phyloP scores from a whole-genome alignment of 1,139 yeast genomes.

The Zygosaccharomyces sapae region DNA sequence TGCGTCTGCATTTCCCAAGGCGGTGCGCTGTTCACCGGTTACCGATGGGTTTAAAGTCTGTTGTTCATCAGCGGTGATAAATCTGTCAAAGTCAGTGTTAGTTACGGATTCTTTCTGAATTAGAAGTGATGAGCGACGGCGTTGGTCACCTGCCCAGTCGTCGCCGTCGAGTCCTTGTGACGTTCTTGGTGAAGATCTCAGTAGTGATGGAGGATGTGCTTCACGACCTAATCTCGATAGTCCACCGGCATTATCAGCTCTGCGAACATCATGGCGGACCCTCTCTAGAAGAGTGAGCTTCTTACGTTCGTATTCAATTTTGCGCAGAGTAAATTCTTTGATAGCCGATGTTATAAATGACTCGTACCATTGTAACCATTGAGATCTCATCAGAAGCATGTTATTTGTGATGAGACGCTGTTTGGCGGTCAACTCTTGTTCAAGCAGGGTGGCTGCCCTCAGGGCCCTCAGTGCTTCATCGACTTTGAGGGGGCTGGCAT shows the following conservation, averaged over 20 bases:
- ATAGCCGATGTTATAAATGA: conserved; percentile 50
- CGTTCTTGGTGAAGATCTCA: conserved; percentile 46
- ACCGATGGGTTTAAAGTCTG: conserved; percentile 39
- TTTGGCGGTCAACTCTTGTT: conserved; percentile 68
- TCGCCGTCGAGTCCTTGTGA: conserved; percentile 21
- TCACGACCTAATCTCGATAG: conserved; percentile 77
- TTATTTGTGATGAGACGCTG: conserved; percentile 81
- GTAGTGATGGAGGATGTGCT: conserved; percentile 43
- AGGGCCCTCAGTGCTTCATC: conserved; percentile 82
- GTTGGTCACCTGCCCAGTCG: conserved; percentile 43
- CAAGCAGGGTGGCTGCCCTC: conserved; percentile 75
- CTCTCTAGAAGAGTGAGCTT: conserved; percentile 72
- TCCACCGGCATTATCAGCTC: conserved; percentile 77
- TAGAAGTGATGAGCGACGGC: conserved; percentile 25
- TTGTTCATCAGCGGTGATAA: conserved; percentile 33
- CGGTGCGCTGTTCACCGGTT: conserved; percentile 28
- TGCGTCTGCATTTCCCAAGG: conserved; percentile 3
- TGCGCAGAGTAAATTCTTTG: conserved; percentile 59
- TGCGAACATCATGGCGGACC: conserved; percentile 67
- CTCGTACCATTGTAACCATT: conserved; percentile 51
- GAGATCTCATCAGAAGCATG: conserved; percentile 69
- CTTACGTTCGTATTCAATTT: conserved; percentile 83
- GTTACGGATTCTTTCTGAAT: conserved; percentile 12
- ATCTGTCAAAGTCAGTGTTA: conserved; percentile 20
- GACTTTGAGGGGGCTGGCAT: conserved; percentile 80